These are phyloP conservation scores for Apiosordaria backusii DNA, from an alignment of 495 filamentous ascomycete genomes.

Conservation along the genomic window DNA sequence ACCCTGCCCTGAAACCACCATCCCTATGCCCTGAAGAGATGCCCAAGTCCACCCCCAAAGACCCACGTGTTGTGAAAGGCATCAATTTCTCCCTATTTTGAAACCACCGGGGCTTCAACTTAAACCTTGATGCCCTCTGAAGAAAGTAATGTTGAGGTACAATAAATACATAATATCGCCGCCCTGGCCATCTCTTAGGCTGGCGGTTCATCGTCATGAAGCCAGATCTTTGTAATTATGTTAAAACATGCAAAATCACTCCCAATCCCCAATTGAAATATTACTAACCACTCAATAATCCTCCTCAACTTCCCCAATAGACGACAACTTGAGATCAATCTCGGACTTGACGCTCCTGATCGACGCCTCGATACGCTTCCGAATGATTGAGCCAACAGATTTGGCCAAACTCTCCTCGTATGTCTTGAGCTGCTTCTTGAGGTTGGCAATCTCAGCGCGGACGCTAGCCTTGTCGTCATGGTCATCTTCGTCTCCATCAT, in stretches of 20 bases:
- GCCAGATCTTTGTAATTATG: background rate
- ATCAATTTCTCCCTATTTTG: too few relatives aligned
- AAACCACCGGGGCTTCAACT: too few relatives aligned
- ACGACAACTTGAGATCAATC: slow-evolving; percentile 55
- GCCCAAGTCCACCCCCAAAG: too few relatives aligned
- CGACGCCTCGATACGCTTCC: slow-evolving; percentile 49
- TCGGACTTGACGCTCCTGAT: slow-evolving; percentile 54
- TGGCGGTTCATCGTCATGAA: background rate
- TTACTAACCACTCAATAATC: slow-evolving; percentile 14
- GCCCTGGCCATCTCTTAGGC: background rate
- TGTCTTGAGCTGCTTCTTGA: slow-evolving; percentile 44
- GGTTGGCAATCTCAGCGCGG: slow-evolving; percentile 53
- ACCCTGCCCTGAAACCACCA: too few relatives aligned
- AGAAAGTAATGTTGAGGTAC: background rate
- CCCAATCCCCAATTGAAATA: background rate
- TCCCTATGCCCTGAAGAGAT: too few relatives aligned
- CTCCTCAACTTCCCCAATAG: slow-evolving; percentile 48
- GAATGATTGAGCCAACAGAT: slow-evolving; percentile 47
- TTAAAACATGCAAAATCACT: background rate
- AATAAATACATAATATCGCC: background rate
- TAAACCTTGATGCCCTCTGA: background rate
- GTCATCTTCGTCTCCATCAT: slow-evolving; percentile 45
- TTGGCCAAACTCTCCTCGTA: slow-evolving; percentile 36
- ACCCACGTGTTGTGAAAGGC: too few relatives aligned
- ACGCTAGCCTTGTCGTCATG: slow-evolving; percentile 46